Evolutionary conservation across 2,329 filamentous ascomycete genomes (phyloP), one percentile per base, ranked within the genome.

Genomic region (Pseudopyricularia javanii): DNA sequence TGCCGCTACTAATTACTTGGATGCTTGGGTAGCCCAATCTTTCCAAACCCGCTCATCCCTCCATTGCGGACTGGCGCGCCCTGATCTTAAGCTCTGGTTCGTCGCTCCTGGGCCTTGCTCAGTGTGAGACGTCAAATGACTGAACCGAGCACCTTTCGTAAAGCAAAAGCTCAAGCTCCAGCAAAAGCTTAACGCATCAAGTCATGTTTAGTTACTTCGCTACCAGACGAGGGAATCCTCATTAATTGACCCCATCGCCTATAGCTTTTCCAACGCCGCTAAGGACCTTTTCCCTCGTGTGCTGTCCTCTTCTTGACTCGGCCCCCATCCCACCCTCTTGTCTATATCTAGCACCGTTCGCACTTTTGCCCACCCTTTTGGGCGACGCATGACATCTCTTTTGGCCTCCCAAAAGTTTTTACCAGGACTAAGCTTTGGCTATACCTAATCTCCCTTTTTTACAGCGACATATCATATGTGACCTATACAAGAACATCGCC

Each of bases 261-360:
- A 33, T 51, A 20, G 17, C 11, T 22, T 34, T 34, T 20, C 24
- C 45, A 17, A 40, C 49, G 49, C 49, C 26, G 33, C 34, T 20
- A 20, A 11, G 30, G 30, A 32, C 30, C 28, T 24, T 32, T 61
- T 53, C 54, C 52, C 47, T 54, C 56, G 56, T 52, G 54, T 57
- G 53, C 55, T 57, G 57, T 55, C 56, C 55, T 55, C 53, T 58
- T 45, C 50, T 50, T 50, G 26, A 35, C 48, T 33, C 33, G 37
- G 17, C 15, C 26, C 24, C 48, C 30, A 61, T 61, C 58, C 58
- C 57, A 57, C 55, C 55, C 60, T 54, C 56, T 57, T 26, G 20
- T 43, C 17, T 43, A 43, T 20, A 45, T 22, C 22, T 20, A 45
- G 40, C 24, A 45, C 40, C 11, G 24, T 20, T 22, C 24, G 40